Percentiles rank a stretch among this genome's conserved stretches.
Conservation (phyloP, 352 stramenopile genomes). For the Aphanomyces cochlioides region DNA sequence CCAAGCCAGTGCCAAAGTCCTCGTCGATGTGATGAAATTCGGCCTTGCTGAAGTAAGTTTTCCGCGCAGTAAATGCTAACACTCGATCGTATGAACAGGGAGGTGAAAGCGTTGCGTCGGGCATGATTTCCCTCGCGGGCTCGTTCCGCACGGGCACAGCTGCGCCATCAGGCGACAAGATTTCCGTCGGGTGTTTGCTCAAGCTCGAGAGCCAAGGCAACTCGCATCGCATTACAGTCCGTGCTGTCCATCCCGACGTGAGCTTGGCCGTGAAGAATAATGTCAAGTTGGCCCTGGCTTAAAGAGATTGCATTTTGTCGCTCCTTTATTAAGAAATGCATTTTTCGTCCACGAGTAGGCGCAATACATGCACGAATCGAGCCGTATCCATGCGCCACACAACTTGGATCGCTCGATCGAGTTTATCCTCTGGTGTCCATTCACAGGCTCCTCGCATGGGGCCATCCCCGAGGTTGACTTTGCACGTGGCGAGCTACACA, state of each 20-base stretch:
- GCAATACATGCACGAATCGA: conserved; percentile 3
- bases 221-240: conserved; percentile 86
- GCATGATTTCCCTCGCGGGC: conserved; percentile 75
- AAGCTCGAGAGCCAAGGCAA: conserved; percentile 83
- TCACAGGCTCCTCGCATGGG: neutral
- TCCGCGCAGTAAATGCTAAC: neutral
- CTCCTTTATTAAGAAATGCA: neutral
- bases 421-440: neutral
- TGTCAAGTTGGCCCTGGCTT: conserved; percentile 54
- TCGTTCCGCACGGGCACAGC: conserved; percentile 90
- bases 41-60: conserved; percentile 65
- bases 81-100: conserved; percentile 32
- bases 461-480: neutral
- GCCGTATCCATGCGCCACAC: neutral
- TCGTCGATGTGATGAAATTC: conserved; percentile 88
- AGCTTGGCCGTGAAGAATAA: conserved; percentile 66
- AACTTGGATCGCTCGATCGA: conserved; percentile 2
- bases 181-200: conserved; percentile 91
- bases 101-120: conserved; percentile 37
- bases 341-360: neutral
- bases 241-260: conserved; percentile 87
- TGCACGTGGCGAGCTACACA: conserved; percentile 4
- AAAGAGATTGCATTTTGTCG: neutral
- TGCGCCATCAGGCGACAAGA: conserved; percentile 87
- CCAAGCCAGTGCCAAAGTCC: conserved; percentile 70